phyloP scores from a whole-genome alignment of 202 grass and related monocot genomes.

The Panicum virgatum region DNA sequence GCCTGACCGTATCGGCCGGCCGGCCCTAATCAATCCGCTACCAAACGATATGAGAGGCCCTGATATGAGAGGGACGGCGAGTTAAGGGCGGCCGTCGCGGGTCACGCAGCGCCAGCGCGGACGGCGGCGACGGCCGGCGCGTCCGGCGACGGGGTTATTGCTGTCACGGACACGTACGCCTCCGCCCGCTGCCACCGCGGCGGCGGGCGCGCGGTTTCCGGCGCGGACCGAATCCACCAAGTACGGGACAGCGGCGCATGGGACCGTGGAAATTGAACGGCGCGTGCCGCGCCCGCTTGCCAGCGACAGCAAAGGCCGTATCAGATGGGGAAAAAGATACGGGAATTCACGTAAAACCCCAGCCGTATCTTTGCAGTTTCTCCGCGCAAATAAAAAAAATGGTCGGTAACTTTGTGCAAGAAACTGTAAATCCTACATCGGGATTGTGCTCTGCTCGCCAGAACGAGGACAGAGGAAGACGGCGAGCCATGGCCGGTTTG shows the following conservation, averaged over 20 bases:
- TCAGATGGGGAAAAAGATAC: neutral
- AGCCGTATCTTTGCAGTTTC: no score
- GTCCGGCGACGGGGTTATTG: conserved; percentile 7
- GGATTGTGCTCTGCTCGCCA: neutral
- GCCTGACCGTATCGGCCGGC: neutral
- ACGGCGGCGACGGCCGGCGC: neutral
- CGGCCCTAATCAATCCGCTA: neutral
- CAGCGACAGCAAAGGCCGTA: neutral
- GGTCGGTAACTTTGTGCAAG: no score
- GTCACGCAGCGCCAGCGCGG: conserved; percentile 12
- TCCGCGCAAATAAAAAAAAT: no score
- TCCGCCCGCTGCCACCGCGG: no score
- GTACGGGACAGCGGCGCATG: neutral
- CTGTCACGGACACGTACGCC: neutral
- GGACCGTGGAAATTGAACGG: neutral
- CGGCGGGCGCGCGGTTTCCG: neutral
- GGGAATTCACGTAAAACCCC: neutral
- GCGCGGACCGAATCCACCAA: neutral
- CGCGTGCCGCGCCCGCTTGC: neutral
- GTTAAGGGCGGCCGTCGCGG: neutral
- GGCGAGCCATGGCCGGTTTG: neutral
- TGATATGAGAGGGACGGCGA: neutral
- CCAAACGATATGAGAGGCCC: neutral
- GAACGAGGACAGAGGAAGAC: neutral
- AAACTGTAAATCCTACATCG: no score